Evolutionary conservation across 2,329 filamentous ascomycete genomes (phyloP).

Genomic region (Fusarium aywerte): DNA sequence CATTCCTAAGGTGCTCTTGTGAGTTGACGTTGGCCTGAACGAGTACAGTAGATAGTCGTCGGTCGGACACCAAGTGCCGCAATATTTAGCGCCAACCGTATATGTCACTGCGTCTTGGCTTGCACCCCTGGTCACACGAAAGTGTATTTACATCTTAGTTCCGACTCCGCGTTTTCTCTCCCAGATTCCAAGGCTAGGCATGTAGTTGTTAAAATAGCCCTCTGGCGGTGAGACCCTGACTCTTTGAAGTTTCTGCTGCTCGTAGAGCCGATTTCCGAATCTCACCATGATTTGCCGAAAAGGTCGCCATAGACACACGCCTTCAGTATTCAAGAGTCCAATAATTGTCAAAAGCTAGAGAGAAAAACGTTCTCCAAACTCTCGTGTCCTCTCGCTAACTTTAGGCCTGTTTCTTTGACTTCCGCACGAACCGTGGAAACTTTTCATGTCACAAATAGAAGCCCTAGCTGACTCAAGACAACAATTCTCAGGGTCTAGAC

Average conservation of each 20-base stretch:
- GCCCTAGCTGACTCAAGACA: constrained; percentile 27
- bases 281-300: constrained; percentile 19
- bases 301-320: constrained; percentile 15
- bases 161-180: constrained; percentile 4
- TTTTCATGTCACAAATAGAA: constrained; percentile 11
- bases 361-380: not conserved
- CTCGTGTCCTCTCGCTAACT: not conserved
- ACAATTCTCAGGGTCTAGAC: constrained; percentile 29
- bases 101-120: constrained; percentile 31
- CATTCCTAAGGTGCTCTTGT: not conserved
- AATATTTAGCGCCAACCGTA: constrained; percentile 37
- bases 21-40: constrained; percentile 5
- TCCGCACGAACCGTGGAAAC: not conserved
- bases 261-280: not conserved
- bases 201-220: not conserved
- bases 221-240: constrained; percentile 29
- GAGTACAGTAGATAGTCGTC: not conserved
- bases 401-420: not conserved
- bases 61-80: constrained; percentile 19
- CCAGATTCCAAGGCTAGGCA: constrained; percentile 13
- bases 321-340: not conserved
- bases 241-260: not conserved
- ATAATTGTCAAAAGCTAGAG: not conserved
- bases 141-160: constrained; percentile 12
- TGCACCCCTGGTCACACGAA: constrained; percentile 34